Percentiles rank a stretch among this genome's conserved stretches.
Evolutionary conservation across 139 green algal species (phyloP).

Genomic region (Astrephomene gubernaculifera): DNA sequence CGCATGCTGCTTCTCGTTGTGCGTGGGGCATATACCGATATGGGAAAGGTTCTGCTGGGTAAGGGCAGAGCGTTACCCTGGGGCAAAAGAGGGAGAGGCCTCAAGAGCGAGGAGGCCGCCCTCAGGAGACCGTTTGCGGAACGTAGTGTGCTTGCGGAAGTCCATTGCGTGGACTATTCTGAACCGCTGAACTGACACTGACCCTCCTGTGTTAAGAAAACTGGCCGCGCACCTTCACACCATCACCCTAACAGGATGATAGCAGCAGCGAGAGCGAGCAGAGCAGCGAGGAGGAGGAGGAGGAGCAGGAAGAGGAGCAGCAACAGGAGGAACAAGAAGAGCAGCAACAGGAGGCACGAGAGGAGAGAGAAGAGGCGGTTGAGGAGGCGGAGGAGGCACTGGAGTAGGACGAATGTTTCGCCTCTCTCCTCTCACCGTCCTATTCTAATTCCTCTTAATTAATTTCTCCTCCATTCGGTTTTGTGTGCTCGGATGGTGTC

Average conservation of each 20-base stretch:
- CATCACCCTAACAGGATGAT: background rate
- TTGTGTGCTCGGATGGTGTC: too few relatives aligned
- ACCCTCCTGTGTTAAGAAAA: background rate
- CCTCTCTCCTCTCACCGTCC: too few relatives aligned
- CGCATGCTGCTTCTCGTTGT: too few relatives aligned
- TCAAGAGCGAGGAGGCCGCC: background rate
- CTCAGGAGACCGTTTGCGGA: background rate
- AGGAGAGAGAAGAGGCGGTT: background rate
- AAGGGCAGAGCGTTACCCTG: background rate
- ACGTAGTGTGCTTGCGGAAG: too few relatives aligned
- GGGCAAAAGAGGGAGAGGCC: background rate
- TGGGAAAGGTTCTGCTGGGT: too few relatives aligned
- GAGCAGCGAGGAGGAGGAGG: conserved; percentile 30
- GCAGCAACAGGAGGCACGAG: background rate
- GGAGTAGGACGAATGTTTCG: too few relatives aligned
- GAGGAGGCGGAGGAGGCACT: background rate
- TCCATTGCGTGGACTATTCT: background rate
- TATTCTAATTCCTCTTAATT: too few relatives aligned
- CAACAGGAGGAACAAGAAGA: background rate
- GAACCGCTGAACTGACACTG: background rate
- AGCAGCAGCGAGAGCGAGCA: conserved; percentile 28
- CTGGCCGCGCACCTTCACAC: too few relatives aligned
- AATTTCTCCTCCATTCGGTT: too few relatives aligned
- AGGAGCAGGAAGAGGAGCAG: conserved; percentile 1
- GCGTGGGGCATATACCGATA: too few relatives aligned